These are phyloP conservation scores for Tolypocladium tundrense DNA, from an alignment of 2,329 filamentous ascomycete genomes.

Conservation along the genomic window DNA sequence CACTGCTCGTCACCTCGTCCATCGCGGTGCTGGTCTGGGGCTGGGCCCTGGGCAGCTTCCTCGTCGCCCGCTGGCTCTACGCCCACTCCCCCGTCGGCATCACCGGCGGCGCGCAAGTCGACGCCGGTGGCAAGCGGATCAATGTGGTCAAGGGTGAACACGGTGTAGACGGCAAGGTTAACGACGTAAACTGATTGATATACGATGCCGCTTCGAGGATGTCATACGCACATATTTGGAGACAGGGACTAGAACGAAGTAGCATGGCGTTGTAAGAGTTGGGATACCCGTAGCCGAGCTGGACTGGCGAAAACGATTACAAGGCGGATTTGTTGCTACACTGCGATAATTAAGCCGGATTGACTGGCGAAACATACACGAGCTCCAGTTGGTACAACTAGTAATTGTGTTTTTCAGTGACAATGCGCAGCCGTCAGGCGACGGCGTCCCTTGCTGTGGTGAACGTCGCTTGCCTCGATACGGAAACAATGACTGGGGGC, in stretches of 20 bases:
- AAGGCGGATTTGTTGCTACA: not conserved
- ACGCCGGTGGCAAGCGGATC: constrained; percentile 9
- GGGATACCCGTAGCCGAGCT: not conserved
- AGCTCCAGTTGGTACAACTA: not conserved
- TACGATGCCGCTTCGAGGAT: not conserved
- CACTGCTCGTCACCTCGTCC: constrained; percentile 54
- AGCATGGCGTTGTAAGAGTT: not conserved
- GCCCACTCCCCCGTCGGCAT: constrained; percentile 16
- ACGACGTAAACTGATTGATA: not conserved
- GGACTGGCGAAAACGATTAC: not conserved
- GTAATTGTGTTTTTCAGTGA: not conserved
- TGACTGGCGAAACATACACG: not conserved
- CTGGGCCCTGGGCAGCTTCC: constrained; percentile 53
- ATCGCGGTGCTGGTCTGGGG: constrained; percentile 56
- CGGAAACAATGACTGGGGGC: too few species aligned
- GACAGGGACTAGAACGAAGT: not conserved
- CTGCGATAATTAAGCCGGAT: not conserved
- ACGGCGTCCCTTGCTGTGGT: not conserved
- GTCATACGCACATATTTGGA: not conserved
- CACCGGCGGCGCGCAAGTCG: constrained; percentile 9
- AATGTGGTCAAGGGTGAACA: constrained; percentile 11
- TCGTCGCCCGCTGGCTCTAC: constrained; percentile 37
- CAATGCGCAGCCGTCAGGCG: not conserved
- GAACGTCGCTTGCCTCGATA: not conserved
- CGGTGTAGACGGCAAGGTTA: constrained; percentile 9